phyloP scores from a whole-genome alignment of 768 basidiomycete species.

The Lentinula sp. region DNA sequence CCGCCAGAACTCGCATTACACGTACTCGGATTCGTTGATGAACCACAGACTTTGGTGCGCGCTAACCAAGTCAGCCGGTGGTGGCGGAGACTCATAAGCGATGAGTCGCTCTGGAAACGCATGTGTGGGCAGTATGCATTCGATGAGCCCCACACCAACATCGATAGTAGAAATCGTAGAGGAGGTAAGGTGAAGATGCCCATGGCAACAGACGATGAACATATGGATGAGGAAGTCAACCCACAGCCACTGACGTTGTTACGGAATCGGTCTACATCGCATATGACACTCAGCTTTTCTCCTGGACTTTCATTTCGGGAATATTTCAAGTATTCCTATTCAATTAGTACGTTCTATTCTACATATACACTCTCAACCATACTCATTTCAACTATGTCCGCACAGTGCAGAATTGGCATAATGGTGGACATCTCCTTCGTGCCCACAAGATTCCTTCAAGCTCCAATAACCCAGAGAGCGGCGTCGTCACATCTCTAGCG shows the following conservation, averaged over 20 bases:
- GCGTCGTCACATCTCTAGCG: constrained; percentile 83
- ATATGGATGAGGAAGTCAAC: background rate
- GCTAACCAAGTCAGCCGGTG: constrained; percentile 63
- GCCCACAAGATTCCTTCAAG: constrained; percentile 46
- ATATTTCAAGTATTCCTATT: constrained; percentile 70
- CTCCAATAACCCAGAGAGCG: constrained; percentile 36
- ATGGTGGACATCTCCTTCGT: constrained; percentile 64
- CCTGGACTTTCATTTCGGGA: constrained; percentile 51
- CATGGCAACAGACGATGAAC: background rate
- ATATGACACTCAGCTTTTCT: background rate
- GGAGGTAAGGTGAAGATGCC: constrained; percentile 2
- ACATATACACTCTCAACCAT: constrained; percentile 3
- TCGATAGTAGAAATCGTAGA: background rate
- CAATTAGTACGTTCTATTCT: constrained; percentile 47
- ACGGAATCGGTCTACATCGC: background rate
- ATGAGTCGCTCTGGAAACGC: constrained; percentile 76
- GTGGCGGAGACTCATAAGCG: constrained; percentile 67
- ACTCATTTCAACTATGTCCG: constrained; percentile 3
- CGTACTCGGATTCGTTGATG: constrained; percentile 71
- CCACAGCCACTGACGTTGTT: background rate
- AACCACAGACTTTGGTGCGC: constrained; percentile 63
- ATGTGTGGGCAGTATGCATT: constrained; percentile 64
- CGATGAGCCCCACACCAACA: constrained; percentile 8
- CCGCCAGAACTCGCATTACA: constrained; percentile 71
- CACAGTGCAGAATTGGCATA: constrained; percentile 75